These are phyloP conservation scores for Candida rishiriensis DNA, from an alignment of 805 yeast genomes.

Conservation along the genomic window DNA sequence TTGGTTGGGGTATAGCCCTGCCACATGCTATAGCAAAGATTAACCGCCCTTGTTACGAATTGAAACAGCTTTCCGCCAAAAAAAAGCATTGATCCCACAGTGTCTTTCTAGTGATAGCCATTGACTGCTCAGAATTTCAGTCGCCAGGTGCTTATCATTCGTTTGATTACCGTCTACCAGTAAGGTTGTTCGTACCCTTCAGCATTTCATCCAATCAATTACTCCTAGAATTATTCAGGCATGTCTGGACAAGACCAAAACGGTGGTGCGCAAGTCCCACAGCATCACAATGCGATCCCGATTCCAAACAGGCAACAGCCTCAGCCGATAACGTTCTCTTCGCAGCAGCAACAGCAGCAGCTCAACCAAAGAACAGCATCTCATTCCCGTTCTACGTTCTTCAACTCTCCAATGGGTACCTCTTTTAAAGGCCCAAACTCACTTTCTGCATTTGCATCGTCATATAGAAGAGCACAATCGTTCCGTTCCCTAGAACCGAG, in stretches of 20 bases:
- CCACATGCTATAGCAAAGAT: too few species aligned
- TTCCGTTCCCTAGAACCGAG: slow-evolving; percentile 50
- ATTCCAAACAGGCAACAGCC: slow-evolving; percentile 17
- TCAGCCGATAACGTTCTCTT: slow-evolving; percentile 2
- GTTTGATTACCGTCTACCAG: too few species aligned
- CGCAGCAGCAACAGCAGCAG: neutral
- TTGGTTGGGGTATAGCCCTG: too few species aligned
- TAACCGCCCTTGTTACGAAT: too few species aligned
- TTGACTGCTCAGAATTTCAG: too few species aligned
- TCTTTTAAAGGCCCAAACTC: slow-evolving; percentile 67
- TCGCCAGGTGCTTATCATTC: too few species aligned
- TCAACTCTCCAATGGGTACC: slow-evolving; percentile 43
- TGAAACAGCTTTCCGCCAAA: too few species aligned
- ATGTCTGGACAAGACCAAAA: slow-evolving; percentile 7
- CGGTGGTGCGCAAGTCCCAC: neutral
- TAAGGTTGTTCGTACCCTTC: too few species aligned
- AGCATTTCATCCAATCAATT: too few species aligned
- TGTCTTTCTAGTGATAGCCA: too few species aligned
- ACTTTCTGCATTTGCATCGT: slow-evolving; percentile 72
- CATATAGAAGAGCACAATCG: slow-evolving; percentile 75
- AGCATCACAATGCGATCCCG: slow-evolving; percentile 19
- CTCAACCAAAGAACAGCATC: slow-evolving; percentile 2
- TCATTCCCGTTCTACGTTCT: slow-evolving; percentile 14
- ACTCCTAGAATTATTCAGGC: too few species aligned
- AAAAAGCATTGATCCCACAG: too few species aligned